Conservation (phyloP, 1,139 yeast genomes). For the Yamadazyma sp. region DNA sequence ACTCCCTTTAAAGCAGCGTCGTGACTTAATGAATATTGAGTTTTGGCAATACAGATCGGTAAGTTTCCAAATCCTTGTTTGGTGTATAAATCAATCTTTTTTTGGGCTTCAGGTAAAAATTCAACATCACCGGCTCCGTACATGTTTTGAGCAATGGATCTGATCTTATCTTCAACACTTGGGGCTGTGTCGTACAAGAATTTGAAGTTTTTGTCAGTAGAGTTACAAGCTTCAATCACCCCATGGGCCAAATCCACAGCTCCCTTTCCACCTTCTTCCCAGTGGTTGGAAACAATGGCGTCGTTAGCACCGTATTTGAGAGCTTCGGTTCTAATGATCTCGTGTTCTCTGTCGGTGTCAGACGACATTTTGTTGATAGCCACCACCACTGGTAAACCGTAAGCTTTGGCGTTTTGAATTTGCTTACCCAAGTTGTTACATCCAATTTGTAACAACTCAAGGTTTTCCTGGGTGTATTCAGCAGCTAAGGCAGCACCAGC, state of each 20-base stretch:
- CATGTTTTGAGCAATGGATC: slow-evolving; percentile 83
- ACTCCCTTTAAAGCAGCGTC: slow-evolving; percentile 94
- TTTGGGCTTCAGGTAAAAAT: slow-evolving; percentile 78
- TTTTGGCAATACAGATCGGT: slow-evolving; percentile 97
- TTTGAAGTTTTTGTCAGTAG: slow-evolving; percentile 53
- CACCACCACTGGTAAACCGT: slow-evolving; percentile 92
- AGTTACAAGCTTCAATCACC: slow-evolving; percentile 70
- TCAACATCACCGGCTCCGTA: slow-evolving; percentile 93
- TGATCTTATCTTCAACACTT: slow-evolving; percentile 80
- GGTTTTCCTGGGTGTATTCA: slow-evolving; percentile 83
- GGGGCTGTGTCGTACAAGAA: slow-evolving; percentile 73
- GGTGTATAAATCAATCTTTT: slow-evolving; percentile 81
- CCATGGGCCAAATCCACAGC: slow-evolving; percentile 88
- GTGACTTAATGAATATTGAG: slow-evolving; percentile 94
- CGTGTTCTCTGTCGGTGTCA: slow-evolving; percentile 83
- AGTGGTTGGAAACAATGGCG: slow-evolving; percentile 93
- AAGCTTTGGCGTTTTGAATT: slow-evolving; percentile 79
- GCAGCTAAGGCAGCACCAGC: slow-evolving; percentile 91
- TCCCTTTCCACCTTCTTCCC: slow-evolving; percentile 98
- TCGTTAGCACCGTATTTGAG: slow-evolving; percentile 92
- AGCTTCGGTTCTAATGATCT: slow-evolving; percentile 79
- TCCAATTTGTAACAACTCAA: slow-evolving; percentile 79
- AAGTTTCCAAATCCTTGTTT: slow-evolving; percentile 88
- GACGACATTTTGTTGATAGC: slow-evolving; percentile 92
- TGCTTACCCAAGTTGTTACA: slow-evolving; percentile 92